A percentile compares a stretch with the other conserved stretches of the same genome.
phyloP scores from a whole-genome alignment of 352 stramenopile species.

The Phytophthora macrochlamydospora region DNA sequence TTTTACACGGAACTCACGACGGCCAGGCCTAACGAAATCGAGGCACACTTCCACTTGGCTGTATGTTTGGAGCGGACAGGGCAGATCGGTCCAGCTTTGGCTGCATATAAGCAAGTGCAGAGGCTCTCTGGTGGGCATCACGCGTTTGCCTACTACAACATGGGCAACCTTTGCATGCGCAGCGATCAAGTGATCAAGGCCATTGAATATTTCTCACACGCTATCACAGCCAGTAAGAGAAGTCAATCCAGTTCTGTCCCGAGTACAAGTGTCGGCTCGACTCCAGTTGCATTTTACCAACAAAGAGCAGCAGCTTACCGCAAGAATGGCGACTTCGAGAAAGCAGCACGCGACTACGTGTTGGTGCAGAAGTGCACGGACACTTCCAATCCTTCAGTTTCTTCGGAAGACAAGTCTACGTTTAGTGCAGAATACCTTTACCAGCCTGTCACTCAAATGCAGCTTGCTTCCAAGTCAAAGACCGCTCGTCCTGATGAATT shows the following conservation, averaged over 20 bases:
- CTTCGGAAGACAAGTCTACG: slow-evolving; percentile 16
- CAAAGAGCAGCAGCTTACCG: slow-evolving; percentile 63
- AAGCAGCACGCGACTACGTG: slow-evolving; percentile 62
- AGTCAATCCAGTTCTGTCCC: not conserved
- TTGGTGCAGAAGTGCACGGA: slow-evolving; percentile 12
- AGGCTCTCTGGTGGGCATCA: slow-evolving; percentile 28
- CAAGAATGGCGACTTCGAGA: slow-evolving; percentile 63
- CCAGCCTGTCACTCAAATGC: slow-evolving; percentile 9
- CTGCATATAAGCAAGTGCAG: slow-evolving; percentile 45
- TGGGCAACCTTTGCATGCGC: slow-evolving; percentile 61
- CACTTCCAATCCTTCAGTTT: not conserved
- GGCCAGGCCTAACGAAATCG: slow-evolving; percentile 16
- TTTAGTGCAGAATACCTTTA: slow-evolving; percentile 23
- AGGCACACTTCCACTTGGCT: slow-evolving; percentile 55
- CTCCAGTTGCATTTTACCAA: slow-evolving; percentile 45
- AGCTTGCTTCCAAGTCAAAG: not conserved
- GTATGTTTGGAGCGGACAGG: slow-evolving; percentile 56
- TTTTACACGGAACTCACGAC: slow-evolving; percentile 34
- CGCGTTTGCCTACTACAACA: slow-evolving; percentile 58
- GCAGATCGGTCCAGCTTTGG: slow-evolving; percentile 28
- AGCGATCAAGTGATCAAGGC: slow-evolving; percentile 38
- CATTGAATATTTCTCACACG: slow-evolving; percentile 48
- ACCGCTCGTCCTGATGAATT: too few relatives aligned
- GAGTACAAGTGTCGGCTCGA: slow-evolving; percentile 11
- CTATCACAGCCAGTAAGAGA: slow-evolving; percentile 42